Base-by-base conservation (phyloP, 140 eudicot genomes). In the Erigeron philadelphicus region DNA sequence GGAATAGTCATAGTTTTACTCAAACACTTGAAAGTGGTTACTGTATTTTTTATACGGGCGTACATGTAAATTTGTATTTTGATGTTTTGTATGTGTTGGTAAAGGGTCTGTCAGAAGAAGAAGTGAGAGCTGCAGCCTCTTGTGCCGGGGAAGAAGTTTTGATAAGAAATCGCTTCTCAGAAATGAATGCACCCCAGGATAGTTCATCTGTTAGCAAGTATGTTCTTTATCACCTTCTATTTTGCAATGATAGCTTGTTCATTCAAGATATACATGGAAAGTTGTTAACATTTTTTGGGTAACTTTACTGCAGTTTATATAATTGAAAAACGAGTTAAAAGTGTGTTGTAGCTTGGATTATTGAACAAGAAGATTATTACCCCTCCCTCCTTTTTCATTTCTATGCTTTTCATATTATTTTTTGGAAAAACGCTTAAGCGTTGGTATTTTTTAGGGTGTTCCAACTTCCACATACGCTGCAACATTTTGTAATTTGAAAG, bases 101-200 rank as follows among this genome's bases (percentile, higher is more conserved):
- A 48, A 72, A 93, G 98, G 98, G 97, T 78, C 87, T 93, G 11
- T 84, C 98, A 69, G 98, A 93, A 87, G 98, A 93, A 79, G 98
- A 93, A 85, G 96, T 89, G 74, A 89, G 98, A 81, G 86, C 90
- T 58, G 98, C 98, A 48, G 98, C 98, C 31, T 86, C 96, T 48
- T 87, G 96, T 80, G 98, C 98, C 9, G 85, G 98, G 56, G 95
- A 93, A 73, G 97, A 93, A 85, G 98, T 89, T 18, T 63, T 84
- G 81, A 93, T 93, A 77, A 87, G 98, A 79, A 93, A 93, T 59
- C 95, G 93, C 31, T 93, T 93, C 79, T 86, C 95, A 80, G 96
- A 89, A 88, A 93, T 93, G 98, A 93, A 93, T 89, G 96, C 98
- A 55, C 95, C 96, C 17, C 82, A 67, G 65, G 98, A 93, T 64